Percentiles rank a stretch among this genome's conserved stretches.
Conservation (phyloP, 169 alveolate genomes). For the Cyclospora cayetanensis region DNA sequence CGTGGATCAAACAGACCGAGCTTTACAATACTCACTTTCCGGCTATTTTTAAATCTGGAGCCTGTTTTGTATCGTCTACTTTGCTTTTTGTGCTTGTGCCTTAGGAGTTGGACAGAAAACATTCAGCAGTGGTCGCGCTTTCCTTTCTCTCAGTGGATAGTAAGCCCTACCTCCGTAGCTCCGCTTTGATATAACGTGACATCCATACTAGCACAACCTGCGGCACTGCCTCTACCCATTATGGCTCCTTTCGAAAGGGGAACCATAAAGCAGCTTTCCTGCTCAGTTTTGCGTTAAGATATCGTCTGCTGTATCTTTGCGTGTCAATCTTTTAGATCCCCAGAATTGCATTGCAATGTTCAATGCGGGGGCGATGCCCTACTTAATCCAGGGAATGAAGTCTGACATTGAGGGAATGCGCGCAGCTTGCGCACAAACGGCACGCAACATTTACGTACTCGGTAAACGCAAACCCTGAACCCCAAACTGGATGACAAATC, state of each 20-base stretch:
- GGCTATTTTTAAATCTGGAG: too few species aligned
- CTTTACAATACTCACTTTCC: too few species aligned
- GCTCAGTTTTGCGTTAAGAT: not conserved
- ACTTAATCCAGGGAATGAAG: constrained; percentile 87
- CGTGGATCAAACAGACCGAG: too few species aligned
- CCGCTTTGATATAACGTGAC: not conserved
- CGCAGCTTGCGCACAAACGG: constrained; percentile 93
- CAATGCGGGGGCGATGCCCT: constrained; percentile 88
- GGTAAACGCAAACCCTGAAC: constrained; percentile 71
- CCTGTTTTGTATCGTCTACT: too few species aligned
- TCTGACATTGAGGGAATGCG: constrained; percentile 89
- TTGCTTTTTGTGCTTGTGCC: not conserved
- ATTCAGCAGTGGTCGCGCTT: constrained; percentile 92
- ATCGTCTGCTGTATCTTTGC: not conserved
- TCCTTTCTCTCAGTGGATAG: constrained; percentile 91
- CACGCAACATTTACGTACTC: constrained; percentile 88
- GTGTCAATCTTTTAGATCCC: constrained; percentile 73
- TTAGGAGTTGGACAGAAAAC: constrained; percentile 89
- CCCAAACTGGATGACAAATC: not conserved
- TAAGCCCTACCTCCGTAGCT: constrained; percentile 7
- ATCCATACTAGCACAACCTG: not conserved
- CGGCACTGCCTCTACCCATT: not conserved
- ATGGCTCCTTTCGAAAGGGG: not conserved
- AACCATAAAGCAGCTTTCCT: not conserved
- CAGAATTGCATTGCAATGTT: constrained; percentile 88